Evolutionary conservation across 2,329 filamentous ascomycete species (phyloP).

Genomic region (Colletotrichum filicis): DNA sequence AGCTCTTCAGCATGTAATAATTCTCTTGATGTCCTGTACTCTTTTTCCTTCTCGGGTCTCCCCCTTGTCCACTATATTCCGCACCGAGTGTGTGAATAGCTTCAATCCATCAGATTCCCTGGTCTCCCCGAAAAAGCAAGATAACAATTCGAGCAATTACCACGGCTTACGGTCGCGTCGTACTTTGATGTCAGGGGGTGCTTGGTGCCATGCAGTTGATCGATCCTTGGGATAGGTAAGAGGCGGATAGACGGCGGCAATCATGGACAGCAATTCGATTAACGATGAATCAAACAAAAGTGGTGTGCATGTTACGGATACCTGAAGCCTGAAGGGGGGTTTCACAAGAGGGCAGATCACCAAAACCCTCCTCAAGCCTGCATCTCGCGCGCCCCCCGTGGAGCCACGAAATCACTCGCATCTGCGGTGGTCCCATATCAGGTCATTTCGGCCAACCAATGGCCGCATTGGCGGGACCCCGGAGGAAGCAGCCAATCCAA

Average conservation of each 20-base stretch:
- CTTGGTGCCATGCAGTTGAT: background rate
- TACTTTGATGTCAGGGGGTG: background rate
- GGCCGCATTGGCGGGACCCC: constrained; percentile 21
- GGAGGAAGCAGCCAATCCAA: background rate
- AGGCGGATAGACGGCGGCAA: background rate
- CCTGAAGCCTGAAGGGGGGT: background rate
- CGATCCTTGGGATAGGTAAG: background rate
- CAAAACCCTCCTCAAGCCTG: background rate
- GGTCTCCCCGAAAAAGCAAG: constrained; percentile 6
- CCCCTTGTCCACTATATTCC: constrained; percentile 34
- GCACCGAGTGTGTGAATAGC: constrained; percentile 32
- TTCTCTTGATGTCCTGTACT: constrained; percentile 54
- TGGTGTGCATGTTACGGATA: background rate
- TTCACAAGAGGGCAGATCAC: constrained; percentile 4
- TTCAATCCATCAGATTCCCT: constrained; percentile 18
- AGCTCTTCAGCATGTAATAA: constrained; percentile 61
- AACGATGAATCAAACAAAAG: background rate
- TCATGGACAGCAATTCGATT: background rate
- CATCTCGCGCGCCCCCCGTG: constrained; percentile 1
- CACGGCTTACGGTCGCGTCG: background rate
- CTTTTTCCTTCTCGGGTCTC: constrained; percentile 41
- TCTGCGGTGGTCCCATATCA: constrained; percentile 23
- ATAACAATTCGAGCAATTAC: background rate
- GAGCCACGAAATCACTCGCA: constrained; percentile 25
- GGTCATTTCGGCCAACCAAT: constrained; percentile 30